phyloP scores from a whole-genome alignment of 1,284 basidiomycete genomes.

The Meira miltonrushii region DNA sequence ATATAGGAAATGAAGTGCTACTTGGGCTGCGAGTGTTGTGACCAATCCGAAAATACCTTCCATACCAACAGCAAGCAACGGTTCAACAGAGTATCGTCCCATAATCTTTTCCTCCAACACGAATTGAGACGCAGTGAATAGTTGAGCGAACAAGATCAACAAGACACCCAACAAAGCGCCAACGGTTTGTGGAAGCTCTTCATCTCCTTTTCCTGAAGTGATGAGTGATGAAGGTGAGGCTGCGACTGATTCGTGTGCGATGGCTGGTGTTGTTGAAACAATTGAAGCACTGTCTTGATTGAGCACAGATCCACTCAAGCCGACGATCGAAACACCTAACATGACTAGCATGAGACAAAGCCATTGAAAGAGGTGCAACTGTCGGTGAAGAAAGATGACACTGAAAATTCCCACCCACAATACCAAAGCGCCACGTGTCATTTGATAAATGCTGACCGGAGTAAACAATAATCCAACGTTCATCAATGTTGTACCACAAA shows the following conservation, averaged over 20 bases:
- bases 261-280: background rate
- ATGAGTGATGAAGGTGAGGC: background rate
- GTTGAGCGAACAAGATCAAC: constrained; percentile 90
- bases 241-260: constrained; percentile 1
- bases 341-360: constrained; percentile 83
- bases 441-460: constrained; percentile 91
- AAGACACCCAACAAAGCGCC: constrained; percentile 63
- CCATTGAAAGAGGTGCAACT: constrained; percentile 61
- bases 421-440: constrained; percentile 93
- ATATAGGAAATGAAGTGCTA: constrained; percentile 61
- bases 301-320: constrained; percentile 65
- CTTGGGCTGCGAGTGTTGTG: constrained; percentile 70
- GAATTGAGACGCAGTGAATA: constrained; percentile 86
- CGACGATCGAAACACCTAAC: constrained; percentile 81
- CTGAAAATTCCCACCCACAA: constrained; percentile 91
- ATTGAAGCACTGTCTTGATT: background rate
- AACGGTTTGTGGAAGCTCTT: constrained; percentile 33
- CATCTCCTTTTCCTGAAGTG: constrained; percentile 17
- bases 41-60: constrained; percentile 87
- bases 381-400: constrained; percentile 74
- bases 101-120: constrained; percentile 82
- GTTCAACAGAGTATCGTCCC: constrained; percentile 76
- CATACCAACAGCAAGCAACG: constrained; percentile 86
- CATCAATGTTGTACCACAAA: constrained; percentile 87
- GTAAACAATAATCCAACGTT: constrained; percentile 90